Evolutionary conservation across 2,329 filamentous ascomycete genomes (phyloP).

Genomic region (Rhinocladiella mackenziei): DNA sequence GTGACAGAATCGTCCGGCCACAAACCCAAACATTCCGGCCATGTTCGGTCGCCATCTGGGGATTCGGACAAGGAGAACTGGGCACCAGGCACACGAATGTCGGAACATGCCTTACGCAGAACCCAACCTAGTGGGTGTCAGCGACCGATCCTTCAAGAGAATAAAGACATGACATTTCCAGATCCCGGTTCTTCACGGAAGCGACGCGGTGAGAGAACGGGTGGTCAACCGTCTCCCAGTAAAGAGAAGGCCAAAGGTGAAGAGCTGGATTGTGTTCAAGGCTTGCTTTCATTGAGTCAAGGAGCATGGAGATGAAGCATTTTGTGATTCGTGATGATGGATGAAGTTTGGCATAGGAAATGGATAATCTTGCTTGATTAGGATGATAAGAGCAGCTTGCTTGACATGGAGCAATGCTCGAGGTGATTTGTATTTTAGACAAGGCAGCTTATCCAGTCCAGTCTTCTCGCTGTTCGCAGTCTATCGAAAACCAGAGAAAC

Average conservation of each 20-base stretch:
- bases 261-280: slow-evolving; percentile 84
- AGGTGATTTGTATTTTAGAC: too few species aligned
- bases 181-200: slow-evolving; percentile 13
- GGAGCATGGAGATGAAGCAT: slow-evolving; percentile 72
- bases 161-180: slow-evolving; percentile 29
- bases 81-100: slow-evolving; percentile 49
- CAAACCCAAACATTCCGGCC: slow-evolving; percentile 33
- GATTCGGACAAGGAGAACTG: slow-evolving; percentile 98
- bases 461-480: too few species aligned
- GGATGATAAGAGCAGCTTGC: too few species aligned
- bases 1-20: slow-evolving; percentile 26
- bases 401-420: too few species aligned
- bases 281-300: slow-evolving; percentile 81
- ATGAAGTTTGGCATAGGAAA: too few species aligned
- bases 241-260: slow-evolving; percentile 60
- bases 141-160: slow-evolving; percentile 48
- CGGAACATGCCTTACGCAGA: slow-evolving; percentile 52
- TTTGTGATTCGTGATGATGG: neutral
- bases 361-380: too few species aligned
- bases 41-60: slow-evolving; percentile 50
- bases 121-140: slow-evolving; percentile 37
- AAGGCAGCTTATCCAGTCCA: too few species aligned
- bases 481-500: too few species aligned
- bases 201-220: neutral
- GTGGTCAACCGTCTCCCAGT: slow-evolving; percentile 10